A percentile compares a stretch with the other conserved stretches of the same genome.
Evolutionary conservation across 225 moss, liverwort and hornwort genomes (phyloP).

Genomic region (Ulota crispa): DNA sequence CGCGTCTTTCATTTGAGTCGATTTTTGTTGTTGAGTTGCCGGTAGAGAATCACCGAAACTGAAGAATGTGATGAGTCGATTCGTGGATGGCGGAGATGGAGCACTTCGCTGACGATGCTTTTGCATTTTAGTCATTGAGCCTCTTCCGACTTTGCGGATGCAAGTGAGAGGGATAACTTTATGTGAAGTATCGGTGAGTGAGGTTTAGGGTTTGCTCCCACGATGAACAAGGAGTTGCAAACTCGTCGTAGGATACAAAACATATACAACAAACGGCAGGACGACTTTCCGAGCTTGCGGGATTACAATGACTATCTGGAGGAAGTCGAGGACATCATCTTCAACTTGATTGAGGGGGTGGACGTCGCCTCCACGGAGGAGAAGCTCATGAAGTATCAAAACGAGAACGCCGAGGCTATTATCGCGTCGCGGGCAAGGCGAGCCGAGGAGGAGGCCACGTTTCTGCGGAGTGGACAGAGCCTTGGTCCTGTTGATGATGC

Average conservation of each 20-base stretch:
- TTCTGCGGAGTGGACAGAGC: slow-evolving; percentile 38
- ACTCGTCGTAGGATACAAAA: slow-evolving; percentile 77
- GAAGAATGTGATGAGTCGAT: slow-evolving; percentile 17
- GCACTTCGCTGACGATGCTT: background rate
- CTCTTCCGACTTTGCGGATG: background rate
- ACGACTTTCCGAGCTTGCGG: slow-evolving; percentile 75
- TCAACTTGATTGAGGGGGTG: slow-evolving; percentile 63
- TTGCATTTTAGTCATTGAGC: background rate
- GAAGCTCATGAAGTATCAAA: slow-evolving; percentile 46
- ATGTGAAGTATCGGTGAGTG: background rate
- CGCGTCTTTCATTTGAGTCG: background rate
- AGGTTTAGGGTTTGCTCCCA: slow-evolving; percentile 2
- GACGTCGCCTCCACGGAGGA: slow-evolving; percentile 48
- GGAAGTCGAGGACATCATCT: slow-evolving; percentile 73
- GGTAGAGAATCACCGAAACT: background rate
- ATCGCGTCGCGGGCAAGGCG: slow-evolving; percentile 53
- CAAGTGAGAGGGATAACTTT: background rate
- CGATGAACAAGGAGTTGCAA: slow-evolving; percentile 83
- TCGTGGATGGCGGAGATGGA: slow-evolving; percentile 19
- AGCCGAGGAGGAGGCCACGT: slow-evolving; percentile 51
- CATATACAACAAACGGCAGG: slow-evolving; percentile 83
- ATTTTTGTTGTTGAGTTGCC: background rate
- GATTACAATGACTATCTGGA: slow-evolving; percentile 94
- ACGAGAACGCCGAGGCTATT: slow-evolving; percentile 59
- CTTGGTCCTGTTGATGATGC: background rate